Base-by-base conservation (phyloP, 495 filamentous ascomycete genomes). In the Saxispiralis lemnorum region DNA sequence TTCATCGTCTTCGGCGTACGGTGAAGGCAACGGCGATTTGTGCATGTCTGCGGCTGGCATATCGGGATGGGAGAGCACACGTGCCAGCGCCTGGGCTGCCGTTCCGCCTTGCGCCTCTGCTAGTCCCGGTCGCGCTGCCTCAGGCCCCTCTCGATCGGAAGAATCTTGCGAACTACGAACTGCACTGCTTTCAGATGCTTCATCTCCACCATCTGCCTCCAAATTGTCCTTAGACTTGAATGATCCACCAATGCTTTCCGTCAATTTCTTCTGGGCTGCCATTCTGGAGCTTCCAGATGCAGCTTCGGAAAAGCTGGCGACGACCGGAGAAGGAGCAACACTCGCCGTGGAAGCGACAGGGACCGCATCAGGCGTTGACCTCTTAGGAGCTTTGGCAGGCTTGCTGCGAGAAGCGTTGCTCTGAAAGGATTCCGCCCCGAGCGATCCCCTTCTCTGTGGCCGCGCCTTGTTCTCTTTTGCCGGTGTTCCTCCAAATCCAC, bases 21-120 rank as follows among this genome's bases (percentile, higher is more conserved):
- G 42, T 20, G 24, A 18, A 20, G 32, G 41, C 6, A 45, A 38
- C 1, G 10, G 16, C 7, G 40, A 32, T 36, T 21, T 47, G 24
- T 16, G 38, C 7, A 35, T 28, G 13, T 46, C 44, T 15, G 15
- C 33, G 10, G 21, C 20, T 7, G 34, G 34, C 2, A 39, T 30
- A 13, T 45, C 40, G 32, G 44, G 45, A 21, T 52, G 49, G 2
- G 49, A 48, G 6, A 53, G 35, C 2, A 53, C 50, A 11, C 50
- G 41, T 2, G 50, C 50, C 2, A 53, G 46, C 1, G 50, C 50
- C 33, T 53, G 41, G 17, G 40, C 46, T 16, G 50, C 50, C 1
- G 35, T 21, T 13, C 40, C 45, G 21, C 50, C 43, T 7, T 41
- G 41, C 32, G 46, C 50, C 15, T 53, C 24, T 28, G 24, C 24